phyloP scores from a whole-genome alignment of 192 early-diverging fungal genomes.

The Coemansia aciculifera region DNA sequence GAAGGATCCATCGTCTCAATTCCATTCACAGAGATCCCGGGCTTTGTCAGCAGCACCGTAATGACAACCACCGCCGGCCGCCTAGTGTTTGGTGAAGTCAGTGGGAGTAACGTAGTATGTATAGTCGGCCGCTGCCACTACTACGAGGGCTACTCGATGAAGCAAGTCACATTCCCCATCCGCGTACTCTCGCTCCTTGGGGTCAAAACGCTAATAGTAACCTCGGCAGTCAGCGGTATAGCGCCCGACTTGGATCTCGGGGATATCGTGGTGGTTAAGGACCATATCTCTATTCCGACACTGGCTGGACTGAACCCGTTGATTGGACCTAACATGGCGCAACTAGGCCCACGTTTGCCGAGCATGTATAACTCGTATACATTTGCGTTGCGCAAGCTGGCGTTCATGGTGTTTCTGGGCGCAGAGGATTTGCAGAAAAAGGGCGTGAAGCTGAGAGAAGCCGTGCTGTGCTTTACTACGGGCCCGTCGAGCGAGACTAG shows the following conservation, averaged over 20 bases:
- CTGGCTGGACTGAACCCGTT: conserved; percentile 77
- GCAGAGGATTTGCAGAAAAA: conserved; percentile 31
- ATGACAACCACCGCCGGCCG: conserved; percentile 35
- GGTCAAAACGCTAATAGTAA: conserved; percentile 72
- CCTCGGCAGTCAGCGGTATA: conserved; percentile 84
- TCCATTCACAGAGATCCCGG: conserved; percentile 78
- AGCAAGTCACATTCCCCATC: conserved; percentile 80
- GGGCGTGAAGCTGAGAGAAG: conserved; percentile 66
- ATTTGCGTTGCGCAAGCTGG: conserved; percentile 70
- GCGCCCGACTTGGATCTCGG: conserved; percentile 77
- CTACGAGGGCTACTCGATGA: conserved; percentile 84
- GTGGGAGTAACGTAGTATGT: conserved; percentile 69
- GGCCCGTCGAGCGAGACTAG: conserved; percentile 92
- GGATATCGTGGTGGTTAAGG: conserved; percentile 77
- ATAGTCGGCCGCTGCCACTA: conserved; percentile 90
- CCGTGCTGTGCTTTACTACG: conserved; percentile 78
- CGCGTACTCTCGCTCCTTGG: conserved; percentile 84
- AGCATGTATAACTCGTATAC: conserved; percentile 84
- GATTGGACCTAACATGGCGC: conserved; percentile 78
- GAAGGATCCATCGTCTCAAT: conserved; percentile 64
- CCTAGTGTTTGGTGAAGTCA: conserved; percentile 81
- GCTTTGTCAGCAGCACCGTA: conserved; percentile 74
- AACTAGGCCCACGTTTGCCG: conserved; percentile 86
- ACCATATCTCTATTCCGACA: conserved; percentile 77
- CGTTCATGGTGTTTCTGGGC: conserved; percentile 53